Base-by-base conservation (phyloP, 805 yeast genomes). In the Torulaspora quercuum region DNA sequence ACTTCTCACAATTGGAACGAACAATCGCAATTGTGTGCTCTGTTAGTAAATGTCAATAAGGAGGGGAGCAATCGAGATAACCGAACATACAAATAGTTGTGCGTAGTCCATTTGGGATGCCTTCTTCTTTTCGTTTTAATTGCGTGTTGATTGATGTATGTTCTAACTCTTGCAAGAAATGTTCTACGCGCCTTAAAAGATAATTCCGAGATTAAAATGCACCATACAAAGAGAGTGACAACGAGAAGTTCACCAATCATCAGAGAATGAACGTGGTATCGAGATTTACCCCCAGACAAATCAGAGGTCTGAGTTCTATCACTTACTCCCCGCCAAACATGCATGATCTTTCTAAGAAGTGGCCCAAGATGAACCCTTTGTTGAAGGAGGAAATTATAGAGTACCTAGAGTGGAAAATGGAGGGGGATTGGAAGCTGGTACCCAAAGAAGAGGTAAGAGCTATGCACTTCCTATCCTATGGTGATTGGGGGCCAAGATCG, bases 311-410 rank as follows among this genome's bases (percentile, higher is more conserved):
- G 21, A 37, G 43, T 21, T 25, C 34, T 1, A 22, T 35, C 16
- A 33, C 33, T 13, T 44, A 44, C 26, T 44, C 36, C 1, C 64
- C 67, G 1, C 65, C 69, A 6, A 52, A 55, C 23, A 45, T 62
- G 26, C 43, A 33, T n/a, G 46, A 53, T 5, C 39, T 63, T 9
- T 50, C 55, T 5, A 26, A 43, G 15, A 47, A 55, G 26, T 67
- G 70, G 69, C 17, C 52, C 1, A 49, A 53, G 18, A 49, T 63
- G 55, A 53, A 56, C 12, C 58, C 54, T 11, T 45, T 47, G 10
- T 52, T 63, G 9, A 59, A 53, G 37, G 63, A 59, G 5, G 72
- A 67, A 33, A 50, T 66, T 6, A 45, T 53, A 8, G 70, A 66
- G 42, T 59, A 64, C 36, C 31, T 66, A 8, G 47, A 52, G 8